These are phyloP conservation scores for Ephemerocybe angulata DNA, from an alignment of 768 basidiomycete genomes.

Conservation along the genomic window DNA sequence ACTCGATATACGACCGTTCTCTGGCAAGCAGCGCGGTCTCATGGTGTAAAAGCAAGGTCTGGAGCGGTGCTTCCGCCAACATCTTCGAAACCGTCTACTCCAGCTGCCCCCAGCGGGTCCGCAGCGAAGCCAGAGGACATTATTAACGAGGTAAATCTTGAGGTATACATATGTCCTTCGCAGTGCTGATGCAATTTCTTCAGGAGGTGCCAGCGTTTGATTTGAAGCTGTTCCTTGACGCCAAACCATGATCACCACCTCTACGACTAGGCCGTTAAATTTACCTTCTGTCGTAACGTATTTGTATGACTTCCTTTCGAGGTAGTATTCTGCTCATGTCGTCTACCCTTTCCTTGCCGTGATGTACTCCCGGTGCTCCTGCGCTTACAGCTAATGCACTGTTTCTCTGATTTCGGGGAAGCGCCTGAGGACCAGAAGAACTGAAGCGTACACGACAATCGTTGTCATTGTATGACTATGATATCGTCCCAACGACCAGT, in stretches of 20 bases:
- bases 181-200: neutral
- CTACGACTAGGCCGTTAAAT: too few species aligned
- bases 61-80: slow-evolving; percentile 46
- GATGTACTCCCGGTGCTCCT: too few species aligned
- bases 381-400: too few species aligned
- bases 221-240: too few species aligned
- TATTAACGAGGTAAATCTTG: slow-evolving; percentile 31
- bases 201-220: slow-evolving; percentile 51
- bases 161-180: neutral
- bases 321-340: too few species aligned
- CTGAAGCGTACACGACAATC: too few species aligned
- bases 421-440: too few species aligned
- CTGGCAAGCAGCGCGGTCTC: slow-evolving; percentile 55
- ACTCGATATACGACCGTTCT: slow-evolving; percentile 63
- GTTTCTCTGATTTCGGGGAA: too few species aligned
- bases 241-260: too few species aligned
- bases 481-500: slow-evolving; percentile 66
- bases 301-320: too few species aligned
- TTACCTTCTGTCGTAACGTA: too few species aligned
- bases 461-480: slow-evolving; percentile 40
- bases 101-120: neutral
- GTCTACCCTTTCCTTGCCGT: too few species aligned
- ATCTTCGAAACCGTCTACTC: slow-evolving; percentile 12
- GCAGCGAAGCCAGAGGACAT: slow-evolving; percentile 30
- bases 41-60: slow-evolving; percentile 43